Percentiles rank a stretch among this genome's conserved stretches.
Evolutionary conservation across 176 grass and related monocot genomes (phyloP).

Genomic region (Guadua angustifolia): DNA sequence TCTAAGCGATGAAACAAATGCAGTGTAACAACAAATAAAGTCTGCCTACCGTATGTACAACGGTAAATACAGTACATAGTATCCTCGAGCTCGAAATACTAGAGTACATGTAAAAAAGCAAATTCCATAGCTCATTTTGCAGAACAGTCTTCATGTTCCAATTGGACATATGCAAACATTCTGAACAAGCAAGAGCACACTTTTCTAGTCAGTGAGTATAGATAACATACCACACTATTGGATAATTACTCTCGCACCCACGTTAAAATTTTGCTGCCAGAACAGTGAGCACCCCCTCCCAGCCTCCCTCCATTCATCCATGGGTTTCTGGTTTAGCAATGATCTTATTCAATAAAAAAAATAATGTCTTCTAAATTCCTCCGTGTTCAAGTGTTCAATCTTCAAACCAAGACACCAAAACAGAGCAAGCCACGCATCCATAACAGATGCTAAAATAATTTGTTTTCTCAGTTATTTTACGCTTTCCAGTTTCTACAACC

Average conservation of each 20-base stretch:
- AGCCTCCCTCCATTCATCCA: neutral
- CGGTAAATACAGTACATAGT: neutral
- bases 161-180: neutral
- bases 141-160: constrained; percentile 4
- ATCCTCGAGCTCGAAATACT: neutral
- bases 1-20: neutral
- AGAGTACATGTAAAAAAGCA: neutral
- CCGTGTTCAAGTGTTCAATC: neutral
- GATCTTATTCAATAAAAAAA: neutral
- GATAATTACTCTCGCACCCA: neutral
- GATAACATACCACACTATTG: neutral
- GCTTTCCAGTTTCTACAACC: neutral
- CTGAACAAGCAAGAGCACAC: neutral
- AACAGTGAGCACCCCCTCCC: neutral
- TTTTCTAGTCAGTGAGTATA: constrained; percentile 7
- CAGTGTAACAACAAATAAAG: neutral
- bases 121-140: neutral
- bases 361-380: neutral
- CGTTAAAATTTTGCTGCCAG: neutral
- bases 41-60: neutral
- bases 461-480: neutral
- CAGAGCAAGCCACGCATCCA: neutral
- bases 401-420: neutral
- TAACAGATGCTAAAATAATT: neutral
- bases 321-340: neutral